Evolutionary conservation across 1,139 yeast species (phyloP), one percentile per base, ranked within the genome.

Genomic region (Arxiozyma telluris): DNA sequence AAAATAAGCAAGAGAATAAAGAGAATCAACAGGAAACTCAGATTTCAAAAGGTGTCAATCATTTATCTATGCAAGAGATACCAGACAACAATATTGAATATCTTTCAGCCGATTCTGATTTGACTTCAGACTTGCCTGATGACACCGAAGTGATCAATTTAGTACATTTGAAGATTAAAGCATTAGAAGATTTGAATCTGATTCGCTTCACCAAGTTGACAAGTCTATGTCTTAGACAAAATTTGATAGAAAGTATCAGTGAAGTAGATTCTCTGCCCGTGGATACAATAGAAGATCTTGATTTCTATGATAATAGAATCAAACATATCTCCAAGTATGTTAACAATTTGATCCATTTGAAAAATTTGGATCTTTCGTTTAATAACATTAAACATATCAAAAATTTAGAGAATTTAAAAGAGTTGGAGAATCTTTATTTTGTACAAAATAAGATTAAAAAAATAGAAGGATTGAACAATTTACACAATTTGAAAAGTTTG

Each of bases 291-390:
- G 87, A 81, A 60, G 96, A 90, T 60, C 73, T 94, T 59, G 98
- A 93, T 68, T 76, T 91, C 42, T 94, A 94, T 67, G 98, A 94
- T 70, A 94, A 94, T 71, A 75, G 96, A 61, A 86, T 94, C 61
- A 82, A 85, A 58, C 97, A 91, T 66, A 88, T 93, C 53, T 85
- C 93, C 18, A 71, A 72, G 34, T 83, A 80, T 61, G 69, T 89
- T 45, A 80, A 79, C 55, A 82, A 82, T 55, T 79, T 89, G 61
- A 71, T 70, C 15, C 77, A 81, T 27, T 71, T 93, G 64, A 77
- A 71, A 55, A 78, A 70, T 53, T 75, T 94, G 60, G 99, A 94
- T 69, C 75, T 94, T 41, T 87, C 96, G 44, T 94, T 93, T 73
- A 94, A 94, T 72, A 87, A 85, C 65, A 88, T 94, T 65, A 85